phyloP scores from a whole-genome alignment of 768 basidiomycete species.

The Lentinula lateritia region DNA sequence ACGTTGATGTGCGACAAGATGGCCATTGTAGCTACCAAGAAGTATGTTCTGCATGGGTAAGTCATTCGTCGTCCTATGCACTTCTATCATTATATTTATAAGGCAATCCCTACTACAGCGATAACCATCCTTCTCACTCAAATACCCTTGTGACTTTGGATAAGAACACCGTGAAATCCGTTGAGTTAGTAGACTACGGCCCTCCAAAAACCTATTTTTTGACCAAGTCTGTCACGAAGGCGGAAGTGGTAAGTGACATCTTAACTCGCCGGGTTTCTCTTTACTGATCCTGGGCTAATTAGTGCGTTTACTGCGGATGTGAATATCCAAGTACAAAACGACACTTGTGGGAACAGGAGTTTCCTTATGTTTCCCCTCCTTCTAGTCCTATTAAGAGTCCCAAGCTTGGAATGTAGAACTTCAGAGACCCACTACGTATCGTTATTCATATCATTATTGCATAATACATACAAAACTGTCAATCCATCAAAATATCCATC shows the following conservation, averaged over 20 bases:
- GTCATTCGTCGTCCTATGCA: background rate
- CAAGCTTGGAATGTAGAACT: too few relatives aligned
- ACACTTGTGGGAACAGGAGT: background rate
- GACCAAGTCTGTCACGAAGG: background rate
- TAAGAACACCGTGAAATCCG: background rate
- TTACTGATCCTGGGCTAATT: background rate
- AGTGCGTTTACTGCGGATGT: background rate
- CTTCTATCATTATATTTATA: background rate
- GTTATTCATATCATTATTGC: too few relatives aligned
- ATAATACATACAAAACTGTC: too few relatives aligned
- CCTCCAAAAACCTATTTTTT: background rate
- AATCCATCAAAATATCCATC: too few relatives aligned
- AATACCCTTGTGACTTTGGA: background rate
- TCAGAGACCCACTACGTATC: too few relatives aligned
- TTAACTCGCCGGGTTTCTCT: background rate
- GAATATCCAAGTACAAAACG: background rate
- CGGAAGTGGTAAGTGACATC: background rate
- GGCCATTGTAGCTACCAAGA: background rate
- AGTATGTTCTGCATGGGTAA: background rate
- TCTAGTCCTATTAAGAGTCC: too few relatives aligned
- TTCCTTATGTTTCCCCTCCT: background rate
- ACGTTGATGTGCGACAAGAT: background rate
- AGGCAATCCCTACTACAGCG: background rate
- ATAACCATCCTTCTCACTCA: background rate
- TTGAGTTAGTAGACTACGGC: background rate